Base-by-base conservation (phyloP, 1,284 basidiomycete genomes). In the Leucoagaricus sp. region DNA sequence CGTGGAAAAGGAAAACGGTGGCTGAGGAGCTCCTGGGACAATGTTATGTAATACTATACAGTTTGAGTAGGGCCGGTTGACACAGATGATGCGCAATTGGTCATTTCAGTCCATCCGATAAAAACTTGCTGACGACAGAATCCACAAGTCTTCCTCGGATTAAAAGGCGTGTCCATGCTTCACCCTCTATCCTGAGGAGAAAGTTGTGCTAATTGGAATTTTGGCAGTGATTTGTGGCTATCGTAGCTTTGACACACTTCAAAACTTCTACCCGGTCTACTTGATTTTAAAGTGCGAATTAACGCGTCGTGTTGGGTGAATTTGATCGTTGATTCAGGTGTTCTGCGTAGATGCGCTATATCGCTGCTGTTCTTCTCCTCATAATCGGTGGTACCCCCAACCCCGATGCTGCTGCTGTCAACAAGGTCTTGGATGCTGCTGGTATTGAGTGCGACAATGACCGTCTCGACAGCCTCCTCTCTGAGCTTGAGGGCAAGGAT, bases 301-400 rank as follows among this genome's bases (percentile, higher is more conserved):
- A 49, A 17, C 57, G 51, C 7, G 4, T 28, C 12, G 12, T 48
- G 42, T 41, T 42, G 34, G n/a, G 2, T 31, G 21, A 21, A 38
- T 31, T 29, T n/a, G 19, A 28, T 28, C 50, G 60, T 49, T 59
- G 53, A 33, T 23, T 52, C 23, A 19, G n/a, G n/a, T n/a, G n/a
- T n/a, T 42, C 36, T 57, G 10, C 17, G 33, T 59, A 94, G 91
- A 96, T 97, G 94, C 93, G 94, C 83, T 84, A 96, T 79, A 83
- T 99, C 79, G 96, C 96, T 81, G 94, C 94, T 67, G 99, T 98
- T 84, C 87, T 99, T 65, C 93, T 99, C 75, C 94, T 98, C 79
- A 90, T 93, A 77, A 85, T 89, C 73, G 97, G 94, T 67, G 97
- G 97, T 63, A 98, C 98, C 75, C 74, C 85, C 69, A 87, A 84